Base-by-base conservation (phyloP, 1,284 basidiomycete species). In the Entoloma clypeatum region DNA sequence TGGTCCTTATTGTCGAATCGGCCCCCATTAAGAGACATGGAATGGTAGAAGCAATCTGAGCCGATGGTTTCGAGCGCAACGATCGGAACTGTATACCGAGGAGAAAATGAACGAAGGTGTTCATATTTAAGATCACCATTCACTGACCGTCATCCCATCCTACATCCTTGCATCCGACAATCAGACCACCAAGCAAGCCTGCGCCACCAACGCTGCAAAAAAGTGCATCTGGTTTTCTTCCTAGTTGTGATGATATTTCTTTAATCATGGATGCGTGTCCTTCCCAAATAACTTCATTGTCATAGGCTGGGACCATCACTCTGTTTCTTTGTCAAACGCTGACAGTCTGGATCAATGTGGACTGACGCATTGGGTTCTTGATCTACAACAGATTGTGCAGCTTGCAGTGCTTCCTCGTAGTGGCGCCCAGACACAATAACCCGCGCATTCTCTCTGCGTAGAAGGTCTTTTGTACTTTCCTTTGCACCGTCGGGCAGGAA, bases 201-300 rank as follows among this genome's bases (percentile, higher is more conserved):
- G 72, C 84, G 0, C 86, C 84, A 18, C 86, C 86, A 7, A 87
- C 82, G 41, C 79, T 81, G 51, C 86, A 87, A 47, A 88, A 75
- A 30, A 88, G 79, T 1, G 81, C 83, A 47, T 81, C 75, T 2
- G 86, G 86, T 50, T 72, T 75, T 29, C 48, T 47, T 3, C 61
- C 59, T 2, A 86, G 61, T 50, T 86, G 81, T 10, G 54, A 50
- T 11, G 65, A 57, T 33, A 85, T 76, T 54, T 88, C 86, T 10
- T 65, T 54, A 18, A 88, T 64, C 70, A 87, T 79, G 13, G 81
- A 81, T 11, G 75, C 69, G 55, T 88, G 82, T 1, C 86, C 86
- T 56, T 80, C 72, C 83, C 85, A 86, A 8, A 88, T 36, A 3
- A 72, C 53, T 7, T 74, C 71, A 51, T 86, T 67, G 31, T 89